Evolutionary conservation across 495 filamentous ascomycete species (phyloP).

Genomic region (Penicillium chermesinum): DNA sequence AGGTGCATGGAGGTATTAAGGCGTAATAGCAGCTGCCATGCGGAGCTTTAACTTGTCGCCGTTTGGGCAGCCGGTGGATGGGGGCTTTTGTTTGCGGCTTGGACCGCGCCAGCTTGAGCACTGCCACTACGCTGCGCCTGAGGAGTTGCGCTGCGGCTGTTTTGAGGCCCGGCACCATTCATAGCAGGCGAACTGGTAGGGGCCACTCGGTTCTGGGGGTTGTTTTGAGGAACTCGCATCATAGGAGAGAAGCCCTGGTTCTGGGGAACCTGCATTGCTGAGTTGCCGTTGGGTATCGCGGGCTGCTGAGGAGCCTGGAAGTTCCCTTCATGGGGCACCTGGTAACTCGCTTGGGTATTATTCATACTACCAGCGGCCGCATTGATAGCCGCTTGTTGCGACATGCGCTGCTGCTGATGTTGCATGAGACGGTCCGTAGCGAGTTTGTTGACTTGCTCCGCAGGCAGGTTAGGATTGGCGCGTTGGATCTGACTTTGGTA

Average conservation of each 20-base stretch:
- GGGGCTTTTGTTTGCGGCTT: slow-evolving; percentile 40
- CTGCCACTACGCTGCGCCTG: slow-evolving; percentile 47
- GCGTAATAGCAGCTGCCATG: neutral
- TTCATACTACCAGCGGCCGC: slow-evolving; percentile 55
- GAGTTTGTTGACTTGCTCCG: slow-evolving; percentile 55
- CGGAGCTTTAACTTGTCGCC: slow-evolving; percentile 23
- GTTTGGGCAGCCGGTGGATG: slow-evolving; percentile 43
- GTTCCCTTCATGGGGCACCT: slow-evolving; percentile 37
- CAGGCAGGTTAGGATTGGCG: slow-evolving; percentile 50
- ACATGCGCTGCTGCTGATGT: slow-evolving; percentile 49
- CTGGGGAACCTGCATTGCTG: slow-evolving; percentile 43
- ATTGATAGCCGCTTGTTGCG: slow-evolving; percentile 57
- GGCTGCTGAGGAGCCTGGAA: slow-evolving; percentile 34
- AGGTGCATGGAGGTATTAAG: neutral
- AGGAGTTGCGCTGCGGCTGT: slow-evolving; percentile 46
- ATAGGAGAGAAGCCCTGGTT: slow-evolving; percentile 69
- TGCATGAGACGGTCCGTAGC: slow-evolving; percentile 56
- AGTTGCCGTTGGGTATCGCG: slow-evolving; percentile 28
- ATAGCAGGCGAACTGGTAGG: slow-evolving; percentile 37
- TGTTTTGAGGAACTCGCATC: slow-evolving; percentile 61
- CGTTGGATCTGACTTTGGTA: slow-evolving; percentile 48
- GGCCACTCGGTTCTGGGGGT: slow-evolving; percentile 39
- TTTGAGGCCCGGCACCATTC: slow-evolving; percentile 35
- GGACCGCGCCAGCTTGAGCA: slow-evolving; percentile 32
- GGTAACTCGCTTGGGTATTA: slow-evolving; percentile 36